phyloP scores from a whole-genome alignment of 768 basidiomycete species.

The Tulasnella sp. region DNA sequence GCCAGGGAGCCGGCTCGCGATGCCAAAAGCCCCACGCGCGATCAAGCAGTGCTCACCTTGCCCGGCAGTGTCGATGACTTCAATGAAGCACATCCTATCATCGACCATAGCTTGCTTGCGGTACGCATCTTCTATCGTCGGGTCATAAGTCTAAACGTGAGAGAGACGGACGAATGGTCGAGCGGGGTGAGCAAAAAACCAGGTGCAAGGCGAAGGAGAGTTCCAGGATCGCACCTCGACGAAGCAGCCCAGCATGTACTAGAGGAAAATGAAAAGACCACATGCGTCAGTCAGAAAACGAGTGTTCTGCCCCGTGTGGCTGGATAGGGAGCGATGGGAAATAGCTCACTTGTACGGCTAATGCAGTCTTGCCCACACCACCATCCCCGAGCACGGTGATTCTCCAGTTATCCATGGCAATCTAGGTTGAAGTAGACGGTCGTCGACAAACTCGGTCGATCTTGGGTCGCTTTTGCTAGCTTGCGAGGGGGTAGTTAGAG shows the following conservation, averaged over 20 bases:
- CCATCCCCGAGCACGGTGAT: slow-evolving; percentile 95
- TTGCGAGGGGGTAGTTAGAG: background rate
- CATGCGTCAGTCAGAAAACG: slow-evolving; percentile 5
- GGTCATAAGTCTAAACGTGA: slow-evolving; percentile 78
- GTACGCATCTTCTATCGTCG: slow-evolving; percentile 98
- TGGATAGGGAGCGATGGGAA: background rate
- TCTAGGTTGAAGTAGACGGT: background rate
- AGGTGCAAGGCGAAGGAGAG: background rate
- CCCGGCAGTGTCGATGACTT: slow-evolving; percentile 95
- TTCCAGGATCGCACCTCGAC: slow-evolving; percentile 61
- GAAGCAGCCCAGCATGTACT: slow-evolving; percentile 96
- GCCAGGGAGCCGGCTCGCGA: background rate
- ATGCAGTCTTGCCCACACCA: slow-evolving; percentile 94
- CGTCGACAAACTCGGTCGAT: background rate
- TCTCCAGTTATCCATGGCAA: slow-evolving; percentile 83
- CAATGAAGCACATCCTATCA: slow-evolving; percentile 91
- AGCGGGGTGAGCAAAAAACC: slow-evolving; percentile 6
- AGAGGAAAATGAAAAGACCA: slow-evolving; percentile 23
- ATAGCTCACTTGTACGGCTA: slow-evolving; percentile 84
- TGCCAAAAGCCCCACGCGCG: background rate
- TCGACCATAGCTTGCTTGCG: slow-evolving; percentile 92
- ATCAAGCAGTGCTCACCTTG: slow-evolving; percentile 61
- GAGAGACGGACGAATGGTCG: background rate
- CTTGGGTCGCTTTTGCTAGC: background rate
- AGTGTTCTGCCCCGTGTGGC: background rate